Base-by-base conservation (phyloP, 176 grass and related monocot species). In the Hsuehochloa calcarea region DNA sequence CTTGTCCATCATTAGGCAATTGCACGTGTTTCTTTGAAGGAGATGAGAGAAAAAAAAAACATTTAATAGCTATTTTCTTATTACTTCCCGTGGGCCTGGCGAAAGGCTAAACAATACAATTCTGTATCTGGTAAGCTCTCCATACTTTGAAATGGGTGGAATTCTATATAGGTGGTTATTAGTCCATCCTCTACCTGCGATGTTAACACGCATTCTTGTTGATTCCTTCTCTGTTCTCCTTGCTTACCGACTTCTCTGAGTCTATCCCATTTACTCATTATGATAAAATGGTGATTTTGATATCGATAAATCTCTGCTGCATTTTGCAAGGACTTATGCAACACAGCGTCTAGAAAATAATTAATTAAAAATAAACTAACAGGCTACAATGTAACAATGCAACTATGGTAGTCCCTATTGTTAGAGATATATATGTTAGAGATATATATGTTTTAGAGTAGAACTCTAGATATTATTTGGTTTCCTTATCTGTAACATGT, bases 131-230 rank as follows among this genome's bases (percentile, higher is more conserved):
- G 27, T 58, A 66, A 68, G 68, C 70, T 84, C 80, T 90, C 74
- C 68, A 80, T 74, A 43, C 62, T 74, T 50, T 73, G 79, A 54
- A 86, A 84, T 74, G 75, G 60, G 31, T 79, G 34, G 23, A 82
- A 80, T 80, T 87, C 60, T 81, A 52, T 60, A 45, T 74, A 44
- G 85, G 80, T 59, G 59, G 31, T 61, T 83, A 79, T 39, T 83
- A 79, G 58, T 78, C 79, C 79, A 82, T 46, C 80, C 23, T 87
- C n/a, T 74, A 87, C 73, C 84, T 90, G 47, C 59, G 84, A 90
- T 56, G 46, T 72, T 73, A 79, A 74, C 34, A 38, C 5, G 8
- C 17, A 4, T 52, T 80, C 1, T 54, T 59, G 23, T 70, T 70
- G n/a, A 69, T 84, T 63, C 25, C 34, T 70, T 63, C 12, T 4